Evolutionary conservation across 2,329 filamentous ascomycete species (phyloP).

Genomic region (Xylaria arbuscula): DNA sequence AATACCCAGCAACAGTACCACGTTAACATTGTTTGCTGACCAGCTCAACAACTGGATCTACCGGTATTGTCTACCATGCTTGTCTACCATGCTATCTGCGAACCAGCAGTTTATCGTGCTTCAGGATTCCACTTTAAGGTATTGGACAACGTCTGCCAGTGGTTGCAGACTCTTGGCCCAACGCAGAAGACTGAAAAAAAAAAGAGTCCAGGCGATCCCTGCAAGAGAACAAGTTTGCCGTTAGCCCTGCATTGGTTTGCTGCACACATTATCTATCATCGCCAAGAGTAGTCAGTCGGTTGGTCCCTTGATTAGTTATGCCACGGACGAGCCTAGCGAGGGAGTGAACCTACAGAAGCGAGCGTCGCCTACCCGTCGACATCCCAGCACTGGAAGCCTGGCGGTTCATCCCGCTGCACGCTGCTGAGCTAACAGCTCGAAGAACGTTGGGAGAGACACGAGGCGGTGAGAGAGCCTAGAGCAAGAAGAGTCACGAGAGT

Average conservation of each 20-base stretch:
- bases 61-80: too few species aligned
- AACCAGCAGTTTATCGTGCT: background rate
- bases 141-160: background rate
- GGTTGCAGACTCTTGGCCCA: background rate
- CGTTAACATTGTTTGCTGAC: background rate
- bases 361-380: background rate
- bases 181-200: background rate
- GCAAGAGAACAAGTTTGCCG: conserved; percentile 16
- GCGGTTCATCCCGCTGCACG: conserved; percentile 17
- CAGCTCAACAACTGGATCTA: background rate
- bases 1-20: too few species aligned
- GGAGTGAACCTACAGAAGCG: background rate
- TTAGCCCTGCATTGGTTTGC: conserved; percentile 22
- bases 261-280: conserved; percentile 16
- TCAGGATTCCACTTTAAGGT: conserved; percentile 1
- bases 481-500: background rate
- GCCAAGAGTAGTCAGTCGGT: conserved; percentile 12
- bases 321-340: background rate
- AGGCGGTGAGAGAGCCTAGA: conserved; percentile 22
- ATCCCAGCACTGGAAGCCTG: conserved; percentile 2
- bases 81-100: too few species aligned
- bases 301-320: background rate
- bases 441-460: background rate
- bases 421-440: background rate
- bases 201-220: conserved; percentile 12